Evolutionary conservation across 352 stramenopile genomes (phyloP), one percentile per base, ranked within the genome.

Genomic region (Hyaloperonospora brassicae): DNA sequence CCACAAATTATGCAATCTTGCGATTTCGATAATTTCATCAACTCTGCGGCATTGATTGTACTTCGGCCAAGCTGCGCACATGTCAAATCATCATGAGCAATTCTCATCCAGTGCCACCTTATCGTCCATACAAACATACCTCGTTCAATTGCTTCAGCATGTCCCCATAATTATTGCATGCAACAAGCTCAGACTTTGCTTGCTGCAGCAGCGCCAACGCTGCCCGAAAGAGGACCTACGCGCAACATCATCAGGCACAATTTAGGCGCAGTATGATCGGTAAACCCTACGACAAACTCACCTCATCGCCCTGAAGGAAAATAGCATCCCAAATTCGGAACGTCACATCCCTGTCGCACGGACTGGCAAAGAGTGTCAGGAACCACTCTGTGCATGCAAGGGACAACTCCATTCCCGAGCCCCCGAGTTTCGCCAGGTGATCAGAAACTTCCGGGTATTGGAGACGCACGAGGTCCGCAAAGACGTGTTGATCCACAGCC

Each of bases 311-410:
- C 14, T 87, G 66, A 34, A 95, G 68, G 41, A 93, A 95, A 51
- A 95, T 76, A 5, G 72, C 60, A 63, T 95, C 84, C 84, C 84
- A 95, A 38, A 95, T 84, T 35, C 73, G 67, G 14, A 89, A 72
- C 1, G 84, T 95, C 8, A 93, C 69, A 39, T 83, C 68, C 50
- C 66, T 70, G 4, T 73, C 59, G 47, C 82, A 95, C 1, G 84
- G 84, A 52, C 84, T 95, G 11, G 82, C 77, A 60, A 95, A 95
- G 2, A 93, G 63, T 11, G 84, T 95, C 50, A 92, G 61, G 35
- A 95, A 95, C 84, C 84, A 95, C 57, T 95, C 84, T 0, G 82
- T 95, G 44, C 84, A 93, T 9, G 84, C 83, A 12, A 95, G 65
- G 2, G 84, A 95, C 0, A 95, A 65, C 42, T 95, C 84, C 66